Evolutionary conservation across 768 basidiomycete species (phyloP), one percentile per base, ranked within the genome.

Genomic region (Suillus tomentosus): DNA sequence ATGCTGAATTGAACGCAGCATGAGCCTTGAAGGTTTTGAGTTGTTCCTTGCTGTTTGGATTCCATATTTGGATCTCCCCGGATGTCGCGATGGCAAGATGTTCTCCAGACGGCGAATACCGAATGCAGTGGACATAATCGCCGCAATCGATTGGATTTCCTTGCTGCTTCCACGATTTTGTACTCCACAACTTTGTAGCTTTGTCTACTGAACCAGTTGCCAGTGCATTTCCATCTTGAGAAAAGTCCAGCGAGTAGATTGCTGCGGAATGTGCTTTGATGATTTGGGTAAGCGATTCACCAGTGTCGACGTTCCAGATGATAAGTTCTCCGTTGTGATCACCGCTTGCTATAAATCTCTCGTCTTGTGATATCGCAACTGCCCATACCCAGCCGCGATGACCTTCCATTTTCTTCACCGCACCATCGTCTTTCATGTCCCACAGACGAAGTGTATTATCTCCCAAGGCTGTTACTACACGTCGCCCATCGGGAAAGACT

Each of bases 391-490:
- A 13, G 1, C 11, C 6, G 13, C n/a, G n/a, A 22, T 55, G 54
- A 3, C 36, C 54, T 13, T 36, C n/a, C 54, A 55, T 55, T 14
- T 55, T 37, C 34, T 22, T 55, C 34, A 14, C 14, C 5, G 40
- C 54, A 37, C 13, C 36, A n/a, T 36, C 3, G 3, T 14, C 11
- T n/a, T 55, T 37, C n/a, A 55, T 15, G 54, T 55, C 36, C 54
- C 54, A 55, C 34, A 55, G 54, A n/a, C n/a, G 19, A 55, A 55
- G 54, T n/a, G 34, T 55, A n/a, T 55, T 36, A 5, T 55, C 54
- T 13, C 10, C 17, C 34, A 19, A 54, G 19, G 19, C 54, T n/a
- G 54, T 55, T 5, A 55, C 54, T 19, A 55, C 5, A n/a, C 19
- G 34, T 36, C n/a, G 34, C 7, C 34, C 17, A 36, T 36, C 54